Evolutionary conservation across 148 eudicot species (phyloP).

Genomic region (Rhododendron vialii): DNA sequence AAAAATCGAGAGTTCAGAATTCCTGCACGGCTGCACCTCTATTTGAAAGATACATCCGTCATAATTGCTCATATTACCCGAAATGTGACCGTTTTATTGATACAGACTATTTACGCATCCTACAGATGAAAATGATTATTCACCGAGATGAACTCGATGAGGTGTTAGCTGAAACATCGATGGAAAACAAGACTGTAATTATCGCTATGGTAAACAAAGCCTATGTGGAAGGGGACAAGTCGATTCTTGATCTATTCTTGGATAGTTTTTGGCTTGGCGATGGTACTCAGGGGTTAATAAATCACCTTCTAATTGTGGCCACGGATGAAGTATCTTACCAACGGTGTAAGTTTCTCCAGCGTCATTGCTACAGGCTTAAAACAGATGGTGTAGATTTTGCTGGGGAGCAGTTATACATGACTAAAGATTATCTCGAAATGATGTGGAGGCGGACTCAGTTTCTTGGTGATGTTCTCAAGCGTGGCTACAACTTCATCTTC

Average conservation of each 20-base stretch:
- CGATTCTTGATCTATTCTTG: slow-evolving; percentile 68
- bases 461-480: slow-evolving; percentile 43
- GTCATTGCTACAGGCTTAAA: slow-evolving; percentile 52
- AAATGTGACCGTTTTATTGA: background rate
- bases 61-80: too few species aligned
- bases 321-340: slow-evolving; percentile 69
- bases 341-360: slow-evolving; percentile 45
- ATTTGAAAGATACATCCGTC: too few species aligned
- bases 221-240: slow-evolving; percentile 45
- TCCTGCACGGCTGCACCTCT: too few species aligned
- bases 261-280: slow-evolving; percentile 83
- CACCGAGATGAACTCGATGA: slow-evolving; percentile 42
- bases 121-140: slow-evolving; percentile 12
- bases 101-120: background rate
- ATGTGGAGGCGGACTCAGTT: slow-evolving; percentile 85
- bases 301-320: slow-evolving; percentile 60
- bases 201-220: slow-evolving; percentile 28
- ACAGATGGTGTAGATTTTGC: slow-evolving; percentile 49
- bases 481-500: slow-evolving; percentile 69
- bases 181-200: slow-evolving; percentile 32
- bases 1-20: too few species aligned
- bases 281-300: slow-evolving; percentile 35
- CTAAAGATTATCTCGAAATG: slow-evolving; percentile 65
- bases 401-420: slow-evolving; percentile 63
- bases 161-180: slow-evolving; percentile 42